A percentile compares a stretch with the other conserved stretches of the same genome.
Evolutionary conservation across 2,329 filamentous ascomycete genomes (phyloP).

Genomic region (Penicillium vulpinum): DNA sequence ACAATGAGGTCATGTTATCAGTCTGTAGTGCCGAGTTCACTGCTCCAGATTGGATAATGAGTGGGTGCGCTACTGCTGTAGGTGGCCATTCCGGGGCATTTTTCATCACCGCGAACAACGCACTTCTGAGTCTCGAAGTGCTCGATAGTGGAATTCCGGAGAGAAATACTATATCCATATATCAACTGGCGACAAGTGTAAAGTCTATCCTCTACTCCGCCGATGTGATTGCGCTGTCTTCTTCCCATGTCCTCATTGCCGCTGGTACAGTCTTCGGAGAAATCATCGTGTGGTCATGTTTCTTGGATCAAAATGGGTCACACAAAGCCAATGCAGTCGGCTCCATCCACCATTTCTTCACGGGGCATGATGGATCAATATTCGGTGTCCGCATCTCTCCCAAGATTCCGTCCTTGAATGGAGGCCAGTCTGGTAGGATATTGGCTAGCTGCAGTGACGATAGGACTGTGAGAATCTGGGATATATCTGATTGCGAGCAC

Average conservation of each 20-base stretch:
- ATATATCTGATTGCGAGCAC: constrained; percentile 62
- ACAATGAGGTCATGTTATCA: constrained; percentile 30
- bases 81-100: constrained; percentile 48
- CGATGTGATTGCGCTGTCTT: constrained; percentile 64
- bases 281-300: constrained; percentile 82
- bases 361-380: constrained; percentile 84
- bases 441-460: constrained; percentile 94
- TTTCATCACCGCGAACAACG: constrained; percentile 84
- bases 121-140: constrained; percentile 58
- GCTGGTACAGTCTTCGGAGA: constrained; percentile 94
- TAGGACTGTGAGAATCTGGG: constrained; percentile 83
- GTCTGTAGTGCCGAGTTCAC: constrained; percentile 44
- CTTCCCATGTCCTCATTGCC: constrained; percentile 68
- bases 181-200: constrained; percentile 54
- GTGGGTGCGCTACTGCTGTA: constrained; percentile 52
- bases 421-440: constrained; percentile 54
- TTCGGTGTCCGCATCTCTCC: constrained; percentile 83
- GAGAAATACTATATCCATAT: constrained; percentile 30
- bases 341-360: constrained; percentile 57
- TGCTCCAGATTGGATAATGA: constrained; percentile 75
- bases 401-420: constrained; percentile 42
- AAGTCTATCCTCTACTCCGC: constrained; percentile 88
- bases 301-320: constrained; percentile 29
- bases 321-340: constrained; percentile 26
- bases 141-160: constrained; percentile 14